Evolutionary conservation across 2,329 filamentous ascomycete species (phyloP), one percentile per base, ranked within the genome.

Genomic region (Pseudopithomyces maydicus): DNA sequence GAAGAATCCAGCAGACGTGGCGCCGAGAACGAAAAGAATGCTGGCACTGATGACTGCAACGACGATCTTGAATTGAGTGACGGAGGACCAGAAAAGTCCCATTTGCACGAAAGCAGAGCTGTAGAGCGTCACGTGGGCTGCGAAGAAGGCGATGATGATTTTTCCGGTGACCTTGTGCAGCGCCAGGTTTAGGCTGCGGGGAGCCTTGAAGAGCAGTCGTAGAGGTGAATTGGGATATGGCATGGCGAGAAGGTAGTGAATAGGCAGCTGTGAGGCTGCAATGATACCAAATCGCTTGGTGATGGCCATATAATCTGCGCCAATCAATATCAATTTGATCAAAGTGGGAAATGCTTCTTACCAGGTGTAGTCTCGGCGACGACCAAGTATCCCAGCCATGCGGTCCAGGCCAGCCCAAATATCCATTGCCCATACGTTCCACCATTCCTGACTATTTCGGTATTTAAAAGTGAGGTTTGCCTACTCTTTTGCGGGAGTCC

Each of bases 181-280:
- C 2, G 49, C n/a, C 49, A 44, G 35, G 6, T 44, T 43, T 6
- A 44, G 35, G 14, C 29, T 35, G 23, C 20, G 23, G 26, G 38
- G 19, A 35, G 11, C 12, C 22, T 44, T 43, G 8, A 20, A 12
- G 8, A 43, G 41, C 19, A 14, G 41, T 29, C 8, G 26, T 8
- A 29, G 26, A 29, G 26, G 26, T 29, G 26, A 29, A 29, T 29
- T 29, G 26, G 26, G 26, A 29, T 29, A 29, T 17, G 38, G 19
- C 23, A 20, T 20, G 15, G 49, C 22, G 38, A 52, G 49, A 19
- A 52, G 49, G 39, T 52, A 52, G 49, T 52, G 49, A 26, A 52
- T 43, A 3, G 49, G 49, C 19, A 52, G 41, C 22, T 52, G 49
- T 15, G 49, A 52, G 41, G 49, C 49, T 19, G 38, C 49, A 20